phyloP scores from a whole-genome alignment of 108 stramenopile species.

The Skeletonema potamos region DNA sequence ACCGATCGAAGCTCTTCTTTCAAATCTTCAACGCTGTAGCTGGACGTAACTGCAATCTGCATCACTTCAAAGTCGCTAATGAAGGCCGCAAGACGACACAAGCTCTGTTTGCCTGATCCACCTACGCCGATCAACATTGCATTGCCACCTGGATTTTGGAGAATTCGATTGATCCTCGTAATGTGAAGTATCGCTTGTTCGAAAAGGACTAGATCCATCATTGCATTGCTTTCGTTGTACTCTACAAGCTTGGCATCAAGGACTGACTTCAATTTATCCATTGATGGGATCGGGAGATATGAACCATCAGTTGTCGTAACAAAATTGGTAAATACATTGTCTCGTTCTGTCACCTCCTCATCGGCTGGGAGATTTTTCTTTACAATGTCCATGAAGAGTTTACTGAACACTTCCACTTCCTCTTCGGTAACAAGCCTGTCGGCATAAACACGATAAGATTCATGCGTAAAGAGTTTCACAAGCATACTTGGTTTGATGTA shows the following conservation, averaged over 20 bases:
- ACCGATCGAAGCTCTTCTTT: conserved; percentile 82
- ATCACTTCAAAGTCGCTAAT: conserved; percentile 82
- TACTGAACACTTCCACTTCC: conserved; percentile 54
- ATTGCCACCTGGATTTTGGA: conserved; percentile 83
- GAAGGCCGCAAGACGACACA: conserved; percentile 83
- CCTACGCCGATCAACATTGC: conserved; percentile 93
- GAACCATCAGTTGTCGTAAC: conserved; percentile 52
- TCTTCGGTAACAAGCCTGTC: conserved; percentile 75
- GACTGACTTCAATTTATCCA: conserved; percentile 55
- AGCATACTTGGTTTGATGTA: conserved; percentile 59
- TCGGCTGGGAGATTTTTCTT: conserved; percentile 42
- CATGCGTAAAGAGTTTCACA: conserved; percentile 78
- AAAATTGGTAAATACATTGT: conserved; percentile 82
- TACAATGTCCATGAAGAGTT: conserved; percentile 50
- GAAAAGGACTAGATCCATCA: conserved; percentile 92
- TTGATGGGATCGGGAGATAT: conserved; percentile 57
- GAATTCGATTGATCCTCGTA: conserved; percentile 82
- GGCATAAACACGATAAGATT: conserved; percentile 77
- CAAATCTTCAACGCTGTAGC: conserved; percentile 76
- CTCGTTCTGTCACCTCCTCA: conserved; percentile 27
- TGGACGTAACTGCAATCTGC: conserved; percentile 76
- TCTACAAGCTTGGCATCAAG: conserved; percentile 75
- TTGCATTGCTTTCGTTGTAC: conserved; percentile 87
- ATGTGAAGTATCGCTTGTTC: conserved; percentile 88
- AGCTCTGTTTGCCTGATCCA: conserved; percentile 85